Evolutionary conservation across 768 basidiomycete genomes (phyloP), one percentile per base, ranked within the genome.

Genomic region (Podaxis sp.): DNA sequence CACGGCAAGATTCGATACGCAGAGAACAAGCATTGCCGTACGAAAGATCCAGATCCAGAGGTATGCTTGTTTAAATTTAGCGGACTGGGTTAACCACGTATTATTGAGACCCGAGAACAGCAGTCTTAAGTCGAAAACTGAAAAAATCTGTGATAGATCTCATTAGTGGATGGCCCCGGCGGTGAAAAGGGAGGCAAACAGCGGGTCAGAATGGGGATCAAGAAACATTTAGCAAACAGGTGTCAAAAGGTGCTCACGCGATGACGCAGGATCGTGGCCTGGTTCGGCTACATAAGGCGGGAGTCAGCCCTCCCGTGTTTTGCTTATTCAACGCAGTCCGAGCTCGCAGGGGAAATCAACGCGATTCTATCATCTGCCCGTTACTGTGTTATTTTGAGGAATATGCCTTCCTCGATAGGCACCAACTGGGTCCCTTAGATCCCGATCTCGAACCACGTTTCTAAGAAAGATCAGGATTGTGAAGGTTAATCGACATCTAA

Each of bases 181-280:
- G 28, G 52, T 46, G 11, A 46, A 46, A n/a, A 50, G 10, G 58
- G 42, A 42, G 21, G 14, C 6, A 54, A 25, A 27, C 13, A 55
- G 59, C 59, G 59, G 59, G 59, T 61, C 46, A 55, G 23, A 55
- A 55, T 55, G 52, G 59, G 59, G 53, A 61, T 53, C 59, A 53
- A 13, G 35, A 44, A 60, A 53, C 37, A 52, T 27, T 23, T 40
- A 21, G 57, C 5, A 18, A 9, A 40, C 25, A 37, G n/a, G 42
- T 23, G 53, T 40, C 32, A 55, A 54, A 47, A 1, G 32, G 25
- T n/a, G 14, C 32, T 25, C 52, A 48, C 18, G 44, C n/a, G 35
- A 54, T 55, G 53, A 47, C 53, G 59, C 53, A 55, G 52, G 44
- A 7, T 40, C 16, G 25, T 40, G 13, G 32, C 14, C 51, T 40